Evolutionary conservation across 305 asterid species (phyloP).

Genomic region (Fraxinus sp.): DNA sequence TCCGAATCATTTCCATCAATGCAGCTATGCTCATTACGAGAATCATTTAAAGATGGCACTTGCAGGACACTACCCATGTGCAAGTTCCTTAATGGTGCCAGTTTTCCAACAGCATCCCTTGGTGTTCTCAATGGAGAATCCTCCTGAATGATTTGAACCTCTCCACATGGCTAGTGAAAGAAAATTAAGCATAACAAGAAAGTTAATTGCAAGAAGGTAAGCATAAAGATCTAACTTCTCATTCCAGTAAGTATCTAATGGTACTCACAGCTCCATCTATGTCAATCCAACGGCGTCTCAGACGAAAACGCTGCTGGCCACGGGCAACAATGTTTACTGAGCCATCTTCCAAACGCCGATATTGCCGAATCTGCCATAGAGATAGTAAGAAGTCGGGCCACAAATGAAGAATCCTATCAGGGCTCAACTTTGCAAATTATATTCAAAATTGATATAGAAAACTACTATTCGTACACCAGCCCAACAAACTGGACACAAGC

Average conservation of each 20-base stretch:
- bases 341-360: constrained; percentile 86
- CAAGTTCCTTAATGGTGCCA: constrained; percentile 54
- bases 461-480: neutral
- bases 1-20: constrained; percentile 74
- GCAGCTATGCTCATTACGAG: constrained; percentile 30
- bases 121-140: constrained; percentile 85
- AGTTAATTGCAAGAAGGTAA: constrained; percentile 15
- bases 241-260: neutral
- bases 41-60: constrained; percentile 26
- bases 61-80: constrained; percentile 23
- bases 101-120: constrained; percentile 74
- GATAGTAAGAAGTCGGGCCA: constrained; percentile 10
- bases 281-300: constrained; percentile 79
- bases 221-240: constrained; percentile 21
- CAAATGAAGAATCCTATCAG: constrained; percentile 14
- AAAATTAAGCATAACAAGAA: constrained; percentile 13
- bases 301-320: constrained; percentile 92
- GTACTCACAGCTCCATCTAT: constrained; percentile 77
- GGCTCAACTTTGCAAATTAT: neutral
- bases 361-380: constrained; percentile 72
- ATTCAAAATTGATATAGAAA: constrained; percentile 12
- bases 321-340: constrained; percentile 85
- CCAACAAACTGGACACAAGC: constrained; percentile 2
- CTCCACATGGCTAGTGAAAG: constrained; percentile 68
- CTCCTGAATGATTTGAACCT: constrained; percentile 78